Conservation (phyloP, 139 green algal genomes). For the Coccomyxa sp. region DNA sequence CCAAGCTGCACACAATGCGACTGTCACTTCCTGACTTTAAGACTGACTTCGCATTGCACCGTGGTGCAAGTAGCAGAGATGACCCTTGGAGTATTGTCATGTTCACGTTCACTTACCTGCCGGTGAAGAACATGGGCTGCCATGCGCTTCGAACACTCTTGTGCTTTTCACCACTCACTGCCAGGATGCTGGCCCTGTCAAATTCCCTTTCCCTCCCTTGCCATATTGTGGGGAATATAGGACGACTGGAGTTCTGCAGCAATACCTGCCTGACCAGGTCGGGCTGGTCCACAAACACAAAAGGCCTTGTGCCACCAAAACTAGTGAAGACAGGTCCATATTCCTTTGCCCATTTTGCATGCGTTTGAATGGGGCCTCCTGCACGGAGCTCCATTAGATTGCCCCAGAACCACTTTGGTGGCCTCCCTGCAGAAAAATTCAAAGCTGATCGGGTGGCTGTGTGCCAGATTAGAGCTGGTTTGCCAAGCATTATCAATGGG, state of each 20-base stretch:
- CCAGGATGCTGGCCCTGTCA: constrained; percentile 25
- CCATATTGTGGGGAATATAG: constrained; percentile 13
- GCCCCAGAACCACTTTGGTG: constrained; percentile 24
- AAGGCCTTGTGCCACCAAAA: background rate
- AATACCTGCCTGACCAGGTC: constrained; percentile 28
- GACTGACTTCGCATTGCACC: background rate
- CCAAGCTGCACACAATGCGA: constrained; percentile 10
- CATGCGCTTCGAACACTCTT: constrained; percentile 32
- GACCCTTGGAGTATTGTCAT: background rate
- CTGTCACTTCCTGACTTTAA: background rate
- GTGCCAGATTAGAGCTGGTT: background rate
- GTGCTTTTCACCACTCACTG: constrained; percentile 11
- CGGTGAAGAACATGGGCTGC: constrained; percentile 43
- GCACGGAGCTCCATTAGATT: constrained; percentile 17
- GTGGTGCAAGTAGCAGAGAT: background rate
- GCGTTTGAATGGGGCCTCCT: background rate
- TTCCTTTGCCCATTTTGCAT: background rate
- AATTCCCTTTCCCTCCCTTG: constrained; percentile 13
- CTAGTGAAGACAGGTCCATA: constrained; percentile 42
- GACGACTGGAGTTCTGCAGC: constrained; percentile 3
- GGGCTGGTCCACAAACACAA: constrained; percentile 29
- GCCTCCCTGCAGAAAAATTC: constrained; percentile 5
- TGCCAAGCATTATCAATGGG: background rate
- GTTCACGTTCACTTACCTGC: background rate
- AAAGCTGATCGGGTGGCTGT: background rate